These are phyloP conservation scores for Wickerhamomyces xylosicus DNA, from an alignment of 805 yeast species.

Conservation along the genomic window DNA sequence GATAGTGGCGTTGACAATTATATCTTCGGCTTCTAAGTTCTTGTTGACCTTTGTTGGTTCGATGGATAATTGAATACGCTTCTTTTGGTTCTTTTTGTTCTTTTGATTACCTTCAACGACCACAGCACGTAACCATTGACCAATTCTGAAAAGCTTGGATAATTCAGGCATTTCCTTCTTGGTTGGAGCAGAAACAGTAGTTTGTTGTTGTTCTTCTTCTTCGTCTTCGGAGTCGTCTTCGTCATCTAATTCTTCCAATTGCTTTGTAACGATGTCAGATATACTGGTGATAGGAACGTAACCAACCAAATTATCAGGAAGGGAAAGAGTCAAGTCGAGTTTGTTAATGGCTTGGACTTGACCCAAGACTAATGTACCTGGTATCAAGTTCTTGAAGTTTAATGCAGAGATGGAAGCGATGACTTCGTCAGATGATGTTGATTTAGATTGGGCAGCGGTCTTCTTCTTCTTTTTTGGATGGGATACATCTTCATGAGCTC, in stretches of 20 bases:
- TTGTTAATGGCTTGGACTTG: constrained; percentile 53
- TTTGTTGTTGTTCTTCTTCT: constrained; percentile 18
- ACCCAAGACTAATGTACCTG: constrained; percentile 73
- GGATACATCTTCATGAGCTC: constrained; percentile 13
- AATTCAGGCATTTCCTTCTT: constrained; percentile 45
- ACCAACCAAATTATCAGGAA: constrained; percentile 78
- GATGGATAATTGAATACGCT: constrained; percentile 58
- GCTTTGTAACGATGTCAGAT: constrained; percentile 48
- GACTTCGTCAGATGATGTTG: constrained; percentile 18
- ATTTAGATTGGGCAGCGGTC: constrained; percentile 19
- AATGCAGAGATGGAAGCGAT: constrained; percentile 48
- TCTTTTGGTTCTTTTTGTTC: constrained; percentile 30
- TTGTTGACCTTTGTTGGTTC: constrained; percentile 70
- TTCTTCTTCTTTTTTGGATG: constrained; percentile 33
- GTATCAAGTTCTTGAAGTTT: constrained; percentile 47
- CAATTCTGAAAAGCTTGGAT: constrained; percentile 44
- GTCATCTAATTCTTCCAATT: constrained; percentile 47
- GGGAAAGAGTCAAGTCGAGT: constrained; percentile 54
- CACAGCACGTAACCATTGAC: constrained; percentile 80
- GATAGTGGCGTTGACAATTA: constrained; percentile 47
- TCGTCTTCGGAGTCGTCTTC: constrained; percentile 31
- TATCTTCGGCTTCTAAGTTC: constrained; percentile 51
- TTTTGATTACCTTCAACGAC: constrained; percentile 46
- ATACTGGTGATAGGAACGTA: constrained; percentile 66
- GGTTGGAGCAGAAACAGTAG: constrained; percentile 17